Base-by-base conservation (phyloP, 352 stramenopile species). In the Plasmopara muralis region DNA sequence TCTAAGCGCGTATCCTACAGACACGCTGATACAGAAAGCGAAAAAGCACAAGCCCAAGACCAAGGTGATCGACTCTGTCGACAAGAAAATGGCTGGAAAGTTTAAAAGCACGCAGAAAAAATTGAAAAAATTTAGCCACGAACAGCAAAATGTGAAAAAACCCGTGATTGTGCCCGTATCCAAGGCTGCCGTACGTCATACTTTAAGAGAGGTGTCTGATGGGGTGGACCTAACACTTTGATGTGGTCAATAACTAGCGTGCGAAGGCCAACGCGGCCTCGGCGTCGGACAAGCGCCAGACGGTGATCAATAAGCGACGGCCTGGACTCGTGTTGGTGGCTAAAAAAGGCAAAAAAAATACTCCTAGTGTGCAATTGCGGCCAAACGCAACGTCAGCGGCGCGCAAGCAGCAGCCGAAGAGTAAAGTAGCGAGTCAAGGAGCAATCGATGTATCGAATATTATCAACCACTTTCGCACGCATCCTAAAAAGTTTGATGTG, bases 401-500 rank as follows among this genome's bases (percentile, higher is more conserved):
- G 18, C 69, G 63, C 25, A 64, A 76, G 39, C 50, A 70, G 43
- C 39, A 46, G 15, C 58, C 66, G 44, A 57, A 49, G 20, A 33
- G 18, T 38, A 64, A 57, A 35, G 31, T 49, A 33, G n/a, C 43
- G 43, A 46, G 52, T 12, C 49, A 55, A 38, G 53, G 63, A 33
- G 68, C 64, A 31, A 60, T 89, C 34, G 75, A 89, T 50, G 77
- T 87, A 43, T 87, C 77, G 42, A 87, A 87, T 57, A 89, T 89
- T 55, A 68, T 85, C 47, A 68, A 74, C 61, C 82, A 93, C 61
- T 89, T 87, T 49, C 72, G 67, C 39, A 72, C 75, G 46, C 77
- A 90, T 53, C 78, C 78, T 16, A 84, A 73, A 45, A 93, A 90
- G 68, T 93, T 93, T 41, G 63, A 83, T 44, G 60, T 93, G 18